Evolutionary conservation across 2,329 filamentous ascomycete genomes (phyloP), one percentile per base, ranked within the genome.

Genomic region (Ophiostoma piceae): DNA sequence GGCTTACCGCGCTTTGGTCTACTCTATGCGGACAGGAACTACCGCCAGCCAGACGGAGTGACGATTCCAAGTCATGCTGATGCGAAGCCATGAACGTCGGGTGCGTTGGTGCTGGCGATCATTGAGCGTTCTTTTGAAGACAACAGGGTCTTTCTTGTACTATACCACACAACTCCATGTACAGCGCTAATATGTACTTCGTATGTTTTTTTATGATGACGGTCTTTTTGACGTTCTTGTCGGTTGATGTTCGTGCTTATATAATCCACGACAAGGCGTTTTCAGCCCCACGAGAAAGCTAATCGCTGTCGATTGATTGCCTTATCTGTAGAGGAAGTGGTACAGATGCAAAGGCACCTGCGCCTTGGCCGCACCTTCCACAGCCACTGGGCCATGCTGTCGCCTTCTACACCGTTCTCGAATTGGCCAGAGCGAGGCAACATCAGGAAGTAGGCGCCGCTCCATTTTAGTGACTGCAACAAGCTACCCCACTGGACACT

Each of bases 21-120:
- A 73, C 76, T 82, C 29, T 85, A 85, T 75, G 81, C 82, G 66
- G 81, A 85, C 76, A 77, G 83, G 69, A 79, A 75, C 72, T 85
- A 85, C 73, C 79, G 84, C 66, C 79, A 79, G 71, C 73, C 83
- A 26, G 82, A 82, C 51, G 22, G 62, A 7, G 26, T 37, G 12
- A 26, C 37, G 9, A 51, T 73, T 12, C 9, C 19, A 22, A 68
- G 29, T 4, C 39, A 29, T 22, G 29, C 39, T 12, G 70, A 69
- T 22, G 54, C 19, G 62, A 19, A 29, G 26, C 26, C 54, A 29
- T 26, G 51, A 57, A n/a, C 22, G 22, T 19, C 26, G 51, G 51
- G n/a, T 26, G 9, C 51, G 12, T 22, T 57, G n/a, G 35, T 8
- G 35, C 35, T 35, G 26, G 26, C 26, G 26, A 29, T 29, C 26